A percentile compares a stretch with the other conserved stretches of the same genome.
These are phyloP conservation scores for Euphorbia neoarborescens DNA, from an alignment of 441 rosid species.

Conservation along the genomic window DNA sequence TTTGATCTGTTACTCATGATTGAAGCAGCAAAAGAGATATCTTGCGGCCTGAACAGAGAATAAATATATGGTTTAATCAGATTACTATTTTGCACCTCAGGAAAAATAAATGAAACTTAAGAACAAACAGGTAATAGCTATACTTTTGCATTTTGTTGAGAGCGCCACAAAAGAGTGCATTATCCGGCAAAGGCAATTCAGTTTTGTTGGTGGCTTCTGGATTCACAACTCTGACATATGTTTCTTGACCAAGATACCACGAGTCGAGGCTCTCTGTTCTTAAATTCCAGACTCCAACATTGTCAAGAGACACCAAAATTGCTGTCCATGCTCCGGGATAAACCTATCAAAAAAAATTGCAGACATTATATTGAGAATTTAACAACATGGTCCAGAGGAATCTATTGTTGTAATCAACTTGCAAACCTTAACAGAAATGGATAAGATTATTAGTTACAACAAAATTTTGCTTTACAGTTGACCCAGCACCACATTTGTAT, in stretches of 20 bases:
- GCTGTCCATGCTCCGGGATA: conserved; percentile 96
- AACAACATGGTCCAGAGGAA: neutral
- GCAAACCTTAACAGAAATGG: too few relatives aligned
- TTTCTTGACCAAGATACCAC: conserved; percentile 98
- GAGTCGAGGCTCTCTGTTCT: conserved; percentile 90
- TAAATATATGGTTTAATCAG: neutral
- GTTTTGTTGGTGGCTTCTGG: conserved; percentile 78
- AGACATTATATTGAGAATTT: too few relatives aligned
- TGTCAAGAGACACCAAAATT: conserved; percentile 75
- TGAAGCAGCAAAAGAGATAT: conserved; percentile 41
- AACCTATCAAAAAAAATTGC: conserved; percentile 33
- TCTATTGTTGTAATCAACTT: too few relatives aligned
- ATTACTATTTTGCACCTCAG: neutral
- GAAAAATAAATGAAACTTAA: neutral
- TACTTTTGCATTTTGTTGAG: conserved; percentile 67
- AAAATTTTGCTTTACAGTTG: too few relatives aligned
- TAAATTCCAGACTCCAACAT: conserved; percentile 88
- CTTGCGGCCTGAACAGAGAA: conserved; percentile 51
- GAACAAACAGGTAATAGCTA: neutral
- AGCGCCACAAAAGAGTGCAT: conserved; percentile 81
- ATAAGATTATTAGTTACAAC: too few relatives aligned
- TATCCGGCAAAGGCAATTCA: conserved; percentile 60
- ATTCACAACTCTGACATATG: conserved; percentile 76
- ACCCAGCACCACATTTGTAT: too few relatives aligned
- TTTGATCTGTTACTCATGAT: conserved; percentile 24